These are phyloP conservation scores for Lecanoromycetidae sp. DNA, from an alignment of 2,329 filamentous ascomycete species.

Conservation along the genomic window DNA sequence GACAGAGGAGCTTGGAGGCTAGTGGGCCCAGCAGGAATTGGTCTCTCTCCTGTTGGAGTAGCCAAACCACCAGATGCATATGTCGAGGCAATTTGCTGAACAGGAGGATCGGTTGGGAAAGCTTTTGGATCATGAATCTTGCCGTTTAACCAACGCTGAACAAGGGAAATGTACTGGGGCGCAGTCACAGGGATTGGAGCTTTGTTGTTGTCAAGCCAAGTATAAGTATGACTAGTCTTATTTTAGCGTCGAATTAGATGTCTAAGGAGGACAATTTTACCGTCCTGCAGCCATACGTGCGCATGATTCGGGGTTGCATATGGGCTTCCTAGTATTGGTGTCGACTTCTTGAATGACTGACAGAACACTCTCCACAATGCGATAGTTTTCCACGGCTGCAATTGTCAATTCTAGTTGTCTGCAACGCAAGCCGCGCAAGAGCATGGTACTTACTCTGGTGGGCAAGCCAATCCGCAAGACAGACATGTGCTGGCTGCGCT, in stretches of 20 bases:
- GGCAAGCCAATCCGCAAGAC: slow-evolving; percentile 89
- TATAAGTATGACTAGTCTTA: slow-evolving; percentile 75
- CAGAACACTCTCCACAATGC: slow-evolving; percentile 78
- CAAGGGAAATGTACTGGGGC: slow-evolving; percentile 84
- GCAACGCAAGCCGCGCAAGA: too few species aligned
- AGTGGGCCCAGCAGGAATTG: slow-evolving; percentile 34
- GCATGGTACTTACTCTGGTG: slow-evolving; percentile 81
- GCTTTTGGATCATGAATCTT: slow-evolving; percentile 84
- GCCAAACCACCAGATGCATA: slow-evolving; percentile 43
- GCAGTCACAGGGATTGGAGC: slow-evolving; percentile 87
- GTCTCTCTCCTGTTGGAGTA: slow-evolving; percentile 29
- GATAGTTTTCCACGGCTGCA: slow-evolving; percentile 88
- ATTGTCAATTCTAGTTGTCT: neutral
- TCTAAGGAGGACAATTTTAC: slow-evolving; percentile 41
- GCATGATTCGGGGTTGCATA: slow-evolving; percentile 75
- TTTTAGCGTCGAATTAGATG: slow-evolving; percentile 18
- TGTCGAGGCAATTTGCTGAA: slow-evolving; percentile 43
- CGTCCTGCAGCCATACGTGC: slow-evolving; percentile 88
- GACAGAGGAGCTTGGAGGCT: slow-evolving; percentile 44
- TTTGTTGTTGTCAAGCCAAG: slow-evolving; percentile 81
- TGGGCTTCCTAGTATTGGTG: slow-evolving; percentile 56
- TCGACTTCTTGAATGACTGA: slow-evolving; percentile 80
- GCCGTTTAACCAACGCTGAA: slow-evolving; percentile 93
- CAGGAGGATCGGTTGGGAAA: slow-evolving; percentile 74
- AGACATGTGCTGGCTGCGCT: slow-evolving; percentile 82